phyloP scores from a whole-genome alignment of 495 filamentous ascomycete species.

The Cercophora newfieldiana region DNA sequence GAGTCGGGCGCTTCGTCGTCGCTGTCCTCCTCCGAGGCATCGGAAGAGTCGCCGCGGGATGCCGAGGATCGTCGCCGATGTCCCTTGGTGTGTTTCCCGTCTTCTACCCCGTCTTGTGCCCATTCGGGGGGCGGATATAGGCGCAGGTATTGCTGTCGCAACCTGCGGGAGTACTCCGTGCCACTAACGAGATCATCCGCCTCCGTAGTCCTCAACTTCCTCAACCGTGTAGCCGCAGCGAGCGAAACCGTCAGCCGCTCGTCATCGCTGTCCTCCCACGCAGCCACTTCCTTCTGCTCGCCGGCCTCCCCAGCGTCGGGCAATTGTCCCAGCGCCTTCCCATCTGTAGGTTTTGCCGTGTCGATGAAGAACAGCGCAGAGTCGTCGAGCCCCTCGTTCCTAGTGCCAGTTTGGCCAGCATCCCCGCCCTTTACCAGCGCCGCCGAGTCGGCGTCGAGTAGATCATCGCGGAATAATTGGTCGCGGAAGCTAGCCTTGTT shows the following conservation, averaged over 20 bases:
- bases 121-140: conserved; percentile 79
- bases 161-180: conserved; percentile 74
- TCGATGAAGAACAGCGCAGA: conserved; percentile 58
- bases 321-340: conserved; percentile 37
- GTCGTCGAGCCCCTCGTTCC: conserved; percentile 54
- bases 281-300: conserved; percentile 42
- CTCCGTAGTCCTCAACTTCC: conserved; percentile 78
- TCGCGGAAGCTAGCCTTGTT: conserved; percentile 76
- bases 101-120: conserved; percentile 55
- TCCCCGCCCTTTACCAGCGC: conserved; percentile 37
- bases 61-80: conserved; percentile 53
- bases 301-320: conserved; percentile 34
- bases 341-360: conserved; percentile 32
- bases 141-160: conserved; percentile 78
- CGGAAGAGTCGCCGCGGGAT: conserved; percentile 43
- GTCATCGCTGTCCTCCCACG: conserved; percentile 96
- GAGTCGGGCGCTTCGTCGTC: conserved; percentile 64
- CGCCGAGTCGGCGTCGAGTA: conserved; percentile 34
- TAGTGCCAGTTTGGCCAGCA: conserved; percentile 39
- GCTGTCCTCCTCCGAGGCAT: conserved; percentile 59
- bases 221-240: conserved; percentile 65
- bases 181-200: conserved; percentile 83
- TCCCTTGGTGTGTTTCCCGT: conserved; percentile 46
- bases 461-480: conserved; percentile 57
- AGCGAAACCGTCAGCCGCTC: conserved; percentile 83